Evolutionary conservation across 2,329 filamentous ascomycete genomes (phyloP), one percentile per base, ranked within the genome.

Genomic region (Orbilia brochopaga): DNA sequence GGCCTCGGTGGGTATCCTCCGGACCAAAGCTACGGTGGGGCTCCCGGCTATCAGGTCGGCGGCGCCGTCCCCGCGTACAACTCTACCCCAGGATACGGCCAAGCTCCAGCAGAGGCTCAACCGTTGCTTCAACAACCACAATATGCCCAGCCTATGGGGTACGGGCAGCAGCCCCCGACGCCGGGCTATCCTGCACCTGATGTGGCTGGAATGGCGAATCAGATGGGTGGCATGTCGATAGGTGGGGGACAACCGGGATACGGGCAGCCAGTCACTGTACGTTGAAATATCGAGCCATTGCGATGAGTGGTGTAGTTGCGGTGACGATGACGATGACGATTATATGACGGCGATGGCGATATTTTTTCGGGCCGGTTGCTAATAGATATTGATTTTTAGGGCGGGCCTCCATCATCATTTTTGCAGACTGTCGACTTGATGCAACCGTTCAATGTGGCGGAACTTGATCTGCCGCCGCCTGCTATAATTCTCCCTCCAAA

Each of bases 391-490:
- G 35, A 17, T 46, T 24, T 27, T 7, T 24, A 65, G 60, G 53
- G 62, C 50, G 62, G 61, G 21, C 57, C 60, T 51, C 60, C 69
- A 48, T 67, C 67, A 5, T 65, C 67, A 32, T 72, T 51, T 48
- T 40, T 73, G 42, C 69, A 73, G 42, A 63, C 69, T 15, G 59
- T 92, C 48, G 94, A 99, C 79, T 85, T 99, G 72, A 85, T 96
- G 77, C 91, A 96, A 81, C 92, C 93, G 24, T 96, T 99, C 82
- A 93, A 96, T 79, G 92, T 96, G 76, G 87, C 89, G 55, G 94
- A 97, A 82, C 82, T 99, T 74, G 93, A 97, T 77, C 85, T 92
- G 73, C 91, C 92, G 51, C 94, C 94, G 35, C 94, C 94, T 67
- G 89, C 91, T 15, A 95, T 96, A 77, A 87, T 96, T 76, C 83